Evolutionary conservation across 169 alveolate genomes (phyloP), one percentile per base, ranked within the genome.

Genomic region (Cryptosporidium viatorum): DNA sequence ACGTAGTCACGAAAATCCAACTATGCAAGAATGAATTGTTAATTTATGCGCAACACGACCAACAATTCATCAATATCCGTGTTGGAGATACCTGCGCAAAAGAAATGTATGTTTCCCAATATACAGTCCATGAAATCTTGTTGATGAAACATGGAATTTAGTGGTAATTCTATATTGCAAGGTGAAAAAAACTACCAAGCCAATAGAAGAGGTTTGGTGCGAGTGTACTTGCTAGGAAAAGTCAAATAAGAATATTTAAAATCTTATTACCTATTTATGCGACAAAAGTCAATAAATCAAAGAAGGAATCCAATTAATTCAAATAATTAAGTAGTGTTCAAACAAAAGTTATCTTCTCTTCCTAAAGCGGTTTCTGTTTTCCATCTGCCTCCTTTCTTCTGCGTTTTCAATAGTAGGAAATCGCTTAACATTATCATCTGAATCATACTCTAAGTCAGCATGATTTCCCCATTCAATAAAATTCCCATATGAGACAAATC

Each of bases 211-310:
- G 39, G 68, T 10, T 37, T 4, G 59, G 55, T 73, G 86, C 51
- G 86, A 73, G 86, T 94, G 93, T 93, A 96, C 73, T 97, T 94
- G 93, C 97, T 98, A 26, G 98, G 95, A 45, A 97, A 96, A 91
- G 96, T 96, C 12, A 48, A 43, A 48, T 16, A 5, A 14, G n/a
- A 16, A 14, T 14, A 12, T 0, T 7, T 10, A 37, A 23, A 23
- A 26, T 0, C 8, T 4, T 16, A 23, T 26, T 0, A 1, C 14
- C 5, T 48, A 18, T n/a, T 23, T 4, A 10, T 21, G 35, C 67
- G 67, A 37, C 21, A 55, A 23, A 55, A 26, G 29, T 21, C 9
- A 21, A 55, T 0, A 55, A 6, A 4, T n/a, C 9, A 37, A 55
- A 55, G 2, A 1, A 2, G n/a, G 0, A 12, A 48, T 48, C 55